Conservation (phyloP, 225 moss, liverwort and hornwort genomes). For the Pleurozium schreberi region DNA sequence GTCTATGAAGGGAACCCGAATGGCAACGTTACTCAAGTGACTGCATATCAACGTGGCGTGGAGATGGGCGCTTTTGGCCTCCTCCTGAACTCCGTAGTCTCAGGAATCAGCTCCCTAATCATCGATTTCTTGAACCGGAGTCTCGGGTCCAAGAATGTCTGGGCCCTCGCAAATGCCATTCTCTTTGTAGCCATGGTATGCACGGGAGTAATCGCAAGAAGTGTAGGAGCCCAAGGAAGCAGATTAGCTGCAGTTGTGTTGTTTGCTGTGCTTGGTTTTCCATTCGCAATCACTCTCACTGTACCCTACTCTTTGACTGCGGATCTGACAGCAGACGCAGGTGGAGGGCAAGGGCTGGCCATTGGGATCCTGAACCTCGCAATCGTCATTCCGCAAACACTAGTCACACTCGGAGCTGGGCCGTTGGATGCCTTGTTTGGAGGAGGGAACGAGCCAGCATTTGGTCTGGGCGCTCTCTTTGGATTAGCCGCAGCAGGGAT, state of each 20-base stretch:
- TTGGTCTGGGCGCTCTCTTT: slow-evolving; percentile 46
- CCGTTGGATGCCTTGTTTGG: slow-evolving; percentile 68
- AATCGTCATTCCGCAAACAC: slow-evolving; percentile 62
- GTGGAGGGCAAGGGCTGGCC: slow-evolving; percentile 76
- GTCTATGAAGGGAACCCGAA: slow-evolving; percentile 54
- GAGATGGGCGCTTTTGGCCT: slow-evolving; percentile 63
- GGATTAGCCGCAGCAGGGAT: slow-evolving; percentile 41
- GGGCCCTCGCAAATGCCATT: slow-evolving; percentile 57
- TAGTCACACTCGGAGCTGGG: slow-evolving; percentile 66
- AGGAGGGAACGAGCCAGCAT: slow-evolving; percentile 74
- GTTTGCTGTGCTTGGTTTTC: slow-evolving; percentile 73
- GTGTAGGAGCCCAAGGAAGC: slow-evolving; percentile 1
- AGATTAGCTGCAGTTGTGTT: slow-evolving; percentile 42
- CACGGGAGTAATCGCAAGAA: slow-evolving; percentile 41
- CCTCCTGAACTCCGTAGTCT: slow-evolving; percentile 65
- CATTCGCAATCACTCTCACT: slow-evolving; percentile 60
- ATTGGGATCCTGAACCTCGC: slow-evolving; percentile 84
- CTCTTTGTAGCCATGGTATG: slow-evolving; percentile 54
- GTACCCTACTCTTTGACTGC: slow-evolving; percentile 70
- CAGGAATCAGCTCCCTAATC: slow-evolving; percentile 48
- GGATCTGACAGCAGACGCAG: slow-evolving; percentile 52
- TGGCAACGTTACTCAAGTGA: neutral
- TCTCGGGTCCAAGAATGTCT: slow-evolving; percentile 64
- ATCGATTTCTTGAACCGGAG: slow-evolving; percentile 33
- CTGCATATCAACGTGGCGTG: slow-evolving; percentile 46